Base-by-base conservation (phyloP, 345 rosid species). In the Populus simonii region DNA sequence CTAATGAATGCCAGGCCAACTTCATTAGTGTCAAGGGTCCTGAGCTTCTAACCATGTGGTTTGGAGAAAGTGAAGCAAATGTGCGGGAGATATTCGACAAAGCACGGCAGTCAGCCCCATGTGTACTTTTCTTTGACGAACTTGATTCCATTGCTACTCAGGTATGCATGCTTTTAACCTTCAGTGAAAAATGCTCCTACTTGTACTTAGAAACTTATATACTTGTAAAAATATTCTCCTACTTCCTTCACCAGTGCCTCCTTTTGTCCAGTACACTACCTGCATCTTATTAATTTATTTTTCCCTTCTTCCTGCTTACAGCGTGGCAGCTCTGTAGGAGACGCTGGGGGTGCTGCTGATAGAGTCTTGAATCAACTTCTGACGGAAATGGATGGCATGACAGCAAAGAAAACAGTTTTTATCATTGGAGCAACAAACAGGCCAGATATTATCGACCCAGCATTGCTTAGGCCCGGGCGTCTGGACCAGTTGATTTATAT, bases 311-410 rank as follows among this genome's bases (percentile, higher is more conserved):
- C 63, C 55, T 27, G 76, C 22, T 55, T 81, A 23, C 78, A 81
- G 84, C 76, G 84, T n/a, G 85, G 87, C 25, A 70, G 74, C 66
- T 75, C 78, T 20, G 70, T 66, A 70, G 87, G 87, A 74, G 87
- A 84, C 70, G 84, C 84, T 73, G 84, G 87, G 23, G 87, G 87
- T 73, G 87, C 84, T 27, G 87, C 87, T 2, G 84, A 84, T 66
- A 79, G 84, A 73, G 81, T 84, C 20, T 57, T 84, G 83, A 81
- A 79, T 67, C 87, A 84, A 70, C 80, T 84, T 45, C 81, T 85
- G 63, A 85, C 87, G 36, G 87, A 84, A 53, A 84, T 84, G 84
- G 86, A 84, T 81, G 86, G 86, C 5, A 78, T 84, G 86, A 78
- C 82, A 0, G 84, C 80, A 4, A 84, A 84, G 73, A 84, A 84